Evolutionary conservation across 306 rosid species (phyloP).

Genomic region (Ceratonia siliqua): DNA sequence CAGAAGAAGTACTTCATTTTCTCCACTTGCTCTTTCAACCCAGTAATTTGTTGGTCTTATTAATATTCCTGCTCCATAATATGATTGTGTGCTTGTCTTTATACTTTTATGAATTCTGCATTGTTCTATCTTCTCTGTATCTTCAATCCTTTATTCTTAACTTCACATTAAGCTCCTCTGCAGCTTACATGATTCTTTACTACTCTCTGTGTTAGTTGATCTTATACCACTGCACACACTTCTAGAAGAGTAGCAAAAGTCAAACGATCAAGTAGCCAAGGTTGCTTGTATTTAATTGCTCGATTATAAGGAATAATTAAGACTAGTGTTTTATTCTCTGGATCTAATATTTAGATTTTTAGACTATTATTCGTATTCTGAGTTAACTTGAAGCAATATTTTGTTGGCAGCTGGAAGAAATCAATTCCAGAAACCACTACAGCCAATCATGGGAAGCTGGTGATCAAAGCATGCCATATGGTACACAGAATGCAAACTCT

Average conservation of each 20-base stretch:
- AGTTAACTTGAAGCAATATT: too few species aligned
- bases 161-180: not conserved
- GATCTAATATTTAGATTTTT: too few species aligned
- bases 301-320: too few species aligned
- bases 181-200: constrained; percentile 9
- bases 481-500: constrained; percentile 60
- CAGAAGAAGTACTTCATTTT: not conserved
- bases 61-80: not conserved
- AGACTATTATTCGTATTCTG: too few species aligned
- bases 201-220: too few species aligned
- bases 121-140: not conserved
- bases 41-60: not conserved
- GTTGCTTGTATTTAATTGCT: too few species aligned
- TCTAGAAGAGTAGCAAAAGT: too few species aligned
- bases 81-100: not conserved
- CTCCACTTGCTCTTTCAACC: not conserved
- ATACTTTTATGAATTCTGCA: not conserved
- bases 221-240: too few species aligned
- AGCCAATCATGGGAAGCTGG: constrained; percentile 79
- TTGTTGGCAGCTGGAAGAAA: constrained; percentile 75
- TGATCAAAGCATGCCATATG: constrained; percentile 69
- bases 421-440: constrained; percentile 64
- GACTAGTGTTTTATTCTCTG: too few species aligned
- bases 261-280: too few species aligned
- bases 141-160: not conserved